These are phyloP conservation scores for Houttuynia cordata DNA, from an alignment of 164 flowering plant genomes.

Conservation along the genomic window DNA sequence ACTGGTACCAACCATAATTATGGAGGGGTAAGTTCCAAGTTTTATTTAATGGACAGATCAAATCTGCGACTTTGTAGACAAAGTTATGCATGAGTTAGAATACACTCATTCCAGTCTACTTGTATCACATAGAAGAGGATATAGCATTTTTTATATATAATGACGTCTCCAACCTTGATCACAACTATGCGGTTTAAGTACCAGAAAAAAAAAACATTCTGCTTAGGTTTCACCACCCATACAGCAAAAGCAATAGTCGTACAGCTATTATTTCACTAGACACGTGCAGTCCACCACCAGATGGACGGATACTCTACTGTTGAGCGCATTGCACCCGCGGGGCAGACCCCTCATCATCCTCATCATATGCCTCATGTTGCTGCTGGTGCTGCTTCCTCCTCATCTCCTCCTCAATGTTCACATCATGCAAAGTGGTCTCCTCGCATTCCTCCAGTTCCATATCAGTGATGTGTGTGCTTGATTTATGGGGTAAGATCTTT, in stretches of 20 bases:
- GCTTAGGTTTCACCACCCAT: background rate
- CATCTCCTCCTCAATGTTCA: constrained; percentile 52
- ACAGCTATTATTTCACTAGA: no score
- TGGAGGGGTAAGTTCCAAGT: no score
- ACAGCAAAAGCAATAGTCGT: no score
- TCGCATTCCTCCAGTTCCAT: constrained; percentile 57
- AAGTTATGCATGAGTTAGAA: no score
- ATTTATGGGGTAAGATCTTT: constrained; percentile 27
- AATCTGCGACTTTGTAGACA: no score
- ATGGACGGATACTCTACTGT: constrained; percentile 20
- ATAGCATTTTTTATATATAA: no score
- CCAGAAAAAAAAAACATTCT: background rate
- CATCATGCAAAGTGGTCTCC: constrained; percentile 56
- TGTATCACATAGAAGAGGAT: no score
- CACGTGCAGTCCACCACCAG: no score
- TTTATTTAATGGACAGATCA: no score
- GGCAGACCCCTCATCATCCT: constrained; percentile 30
- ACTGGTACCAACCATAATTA: no score
- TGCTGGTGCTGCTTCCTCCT: constrained; percentile 33
- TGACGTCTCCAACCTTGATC: no score
- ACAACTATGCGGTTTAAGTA: background rate
- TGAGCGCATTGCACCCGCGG: constrained; percentile 63
- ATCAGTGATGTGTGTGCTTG: constrained; percentile 19
- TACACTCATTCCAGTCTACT: no score
- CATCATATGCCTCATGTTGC: constrained; percentile 43